Base-by-base conservation (phyloP, 768 basidiomycete species). In the Gymnopilus dilepis region DNA sequence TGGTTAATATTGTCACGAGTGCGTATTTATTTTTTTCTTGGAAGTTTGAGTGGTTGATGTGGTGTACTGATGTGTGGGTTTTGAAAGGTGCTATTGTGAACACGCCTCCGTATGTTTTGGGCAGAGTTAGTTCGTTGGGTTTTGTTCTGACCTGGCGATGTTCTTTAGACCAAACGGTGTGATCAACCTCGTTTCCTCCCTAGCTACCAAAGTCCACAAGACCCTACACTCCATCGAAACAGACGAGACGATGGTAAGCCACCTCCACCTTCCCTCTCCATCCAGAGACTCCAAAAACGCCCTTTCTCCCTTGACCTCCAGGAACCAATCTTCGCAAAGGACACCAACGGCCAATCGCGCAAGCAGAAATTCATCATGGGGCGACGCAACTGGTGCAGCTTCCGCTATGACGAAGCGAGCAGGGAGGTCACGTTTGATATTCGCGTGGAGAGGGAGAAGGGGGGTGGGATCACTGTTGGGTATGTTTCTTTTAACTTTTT, bases 1-100 rank as follows among this genome's bases (percentile, higher is more conserved):
- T 99, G 95, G 72, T 96, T 48, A 96, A 97, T 66, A 77, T 95
- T 33, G 84, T 94, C 8, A 87, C 92, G 4, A 94, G 93, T 89
- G 67, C 63, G 85, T 76, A 15, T 30, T 54, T 33, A 59, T 59
- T 8, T 40, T 37, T 53, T 48, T 11, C 26, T 28, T 26, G 12
- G 17, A 13, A 30, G 22, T 15, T 40, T 42, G 17, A 37, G 12
- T 66, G 38, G 31, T 34, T 33, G n/a, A n/a, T n/a, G n/a, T 58
- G 21, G 31, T 45, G 37, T 11, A 4, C 21, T 30, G n/a, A 38
- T 58, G 34, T 33, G 57, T 31, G 62, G 61, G 19, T 34, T 65
- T 40, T 63, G 41, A 54, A n/a, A 88, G 87, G 87, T 68, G 97
- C 97, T 13, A 99, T 99, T 64, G 97, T 99, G 50, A 97, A 97